Conservation (phyloP, 139 green algal species). For the Nannochloris sp. region DNA sequence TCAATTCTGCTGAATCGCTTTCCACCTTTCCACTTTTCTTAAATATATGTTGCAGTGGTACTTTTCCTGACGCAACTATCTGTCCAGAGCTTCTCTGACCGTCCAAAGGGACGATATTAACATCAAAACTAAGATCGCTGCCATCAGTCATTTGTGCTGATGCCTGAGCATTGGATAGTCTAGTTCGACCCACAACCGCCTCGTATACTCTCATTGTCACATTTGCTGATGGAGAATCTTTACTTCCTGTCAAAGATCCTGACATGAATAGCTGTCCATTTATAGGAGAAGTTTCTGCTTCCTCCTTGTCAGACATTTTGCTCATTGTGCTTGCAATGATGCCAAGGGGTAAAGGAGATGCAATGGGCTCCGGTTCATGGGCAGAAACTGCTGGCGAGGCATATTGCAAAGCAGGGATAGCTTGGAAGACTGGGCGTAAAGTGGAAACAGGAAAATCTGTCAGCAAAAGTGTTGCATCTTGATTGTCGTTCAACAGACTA, state of each 20-base stretch:
- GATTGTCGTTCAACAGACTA: conserved; percentile 53
- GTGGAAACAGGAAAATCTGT: conserved; percentile 69
- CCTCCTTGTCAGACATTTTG: not conserved
- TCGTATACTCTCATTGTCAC: conserved; percentile 59
- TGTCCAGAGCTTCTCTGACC: conserved; percentile 35
- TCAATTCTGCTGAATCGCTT: not conserved
- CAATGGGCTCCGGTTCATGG: conserved; percentile 2
- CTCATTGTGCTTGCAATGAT: conserved; percentile 7
- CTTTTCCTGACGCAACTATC: conserved; percentile 32
- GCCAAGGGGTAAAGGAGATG: conserved; percentile 23
- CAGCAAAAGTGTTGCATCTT: conserved; percentile 68
- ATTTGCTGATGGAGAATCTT: conserved; percentile 33
- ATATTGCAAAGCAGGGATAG: conserved; percentile 52
- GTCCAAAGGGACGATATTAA: conserved; percentile 52
- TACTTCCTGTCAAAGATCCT: conserved; percentile 43
- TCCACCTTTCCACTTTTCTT: not conserved
- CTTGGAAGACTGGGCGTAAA: conserved; percentile 57
- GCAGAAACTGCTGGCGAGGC: conserved; percentile 36
- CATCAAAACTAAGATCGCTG: conserved; percentile 37
- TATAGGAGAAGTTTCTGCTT: conserved; percentile 38
- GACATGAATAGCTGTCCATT: conserved; percentile 69
- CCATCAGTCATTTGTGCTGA: conserved; percentile 30
- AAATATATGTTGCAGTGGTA: conserved; percentile 26
- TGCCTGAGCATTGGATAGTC: conserved; percentile 46
- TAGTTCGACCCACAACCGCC: conserved; percentile 58